These are phyloP conservation scores for Candida pini DNA, from an alignment of 805 yeast species.

Conservation along the genomic window DNA sequence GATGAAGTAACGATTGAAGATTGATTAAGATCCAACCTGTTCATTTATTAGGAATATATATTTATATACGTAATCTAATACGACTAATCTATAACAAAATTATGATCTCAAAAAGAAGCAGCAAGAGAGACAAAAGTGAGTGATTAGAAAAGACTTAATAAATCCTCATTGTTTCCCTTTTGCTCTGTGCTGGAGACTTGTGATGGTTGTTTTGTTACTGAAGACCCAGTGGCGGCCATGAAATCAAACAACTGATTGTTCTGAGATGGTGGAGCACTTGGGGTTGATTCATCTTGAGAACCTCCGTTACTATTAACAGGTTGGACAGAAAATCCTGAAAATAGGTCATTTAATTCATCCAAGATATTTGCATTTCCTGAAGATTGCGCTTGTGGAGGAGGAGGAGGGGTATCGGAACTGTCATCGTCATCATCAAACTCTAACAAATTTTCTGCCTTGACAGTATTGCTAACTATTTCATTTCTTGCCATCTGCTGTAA, in stretches of 20 bases:
- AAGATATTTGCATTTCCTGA: slow-evolving; percentile 39
- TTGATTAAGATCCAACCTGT: no score
- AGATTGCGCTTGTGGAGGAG: slow-evolving; percentile 11
- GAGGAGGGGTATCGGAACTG: slow-evolving; percentile 6
- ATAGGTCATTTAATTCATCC: slow-evolving; percentile 74
- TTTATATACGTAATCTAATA: background rate
- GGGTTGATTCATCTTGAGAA: no score
- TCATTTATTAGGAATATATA: background rate
- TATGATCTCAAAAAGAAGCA: background rate
- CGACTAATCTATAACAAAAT: background rate
- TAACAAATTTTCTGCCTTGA: slow-evolving; percentile 72
- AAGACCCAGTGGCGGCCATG: background rate
- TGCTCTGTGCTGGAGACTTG: no score
- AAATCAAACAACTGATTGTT: slow-evolving; percentile 10
- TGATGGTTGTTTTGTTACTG: background rate
- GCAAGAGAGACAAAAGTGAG: background rate
- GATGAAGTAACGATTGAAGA: slow-evolving; percentile 19
- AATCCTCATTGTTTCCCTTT: slow-evolving; percentile 12
- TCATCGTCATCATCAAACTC: slow-evolving; percentile 73
- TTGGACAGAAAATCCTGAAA: slow-evolving; percentile 33
- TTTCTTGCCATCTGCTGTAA: slow-evolving; percentile 69
- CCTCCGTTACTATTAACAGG: slow-evolving; percentile 1
- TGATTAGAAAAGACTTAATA: slow-evolving; percentile 12
- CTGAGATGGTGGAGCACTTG: slow-evolving; percentile 2
- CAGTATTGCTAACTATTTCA: slow-evolving; percentile 55